Percentiles rank a stretch among this genome's conserved stretches.
Conservation (phyloP, 2,329 filamentous ascomycete species). For the Botrytis galanthina region DNA sequence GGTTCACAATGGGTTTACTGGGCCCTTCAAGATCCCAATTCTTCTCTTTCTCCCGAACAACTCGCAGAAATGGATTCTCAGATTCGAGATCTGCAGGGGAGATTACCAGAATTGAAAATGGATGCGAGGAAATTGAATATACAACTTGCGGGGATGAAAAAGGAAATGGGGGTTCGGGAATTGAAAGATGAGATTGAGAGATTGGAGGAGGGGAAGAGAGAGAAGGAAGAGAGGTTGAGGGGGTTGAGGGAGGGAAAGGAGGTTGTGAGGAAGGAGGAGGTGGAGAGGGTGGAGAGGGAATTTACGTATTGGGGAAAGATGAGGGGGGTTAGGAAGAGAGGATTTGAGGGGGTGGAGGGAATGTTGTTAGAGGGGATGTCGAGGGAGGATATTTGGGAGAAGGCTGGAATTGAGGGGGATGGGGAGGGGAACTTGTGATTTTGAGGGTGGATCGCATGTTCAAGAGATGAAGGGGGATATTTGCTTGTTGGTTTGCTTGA, state of each 20-base stretch:
- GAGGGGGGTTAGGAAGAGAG: conserved; percentile 35
- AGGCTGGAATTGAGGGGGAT: conserved; percentile 33
- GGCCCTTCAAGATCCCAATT: conserved; percentile 32
- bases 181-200: conserved; percentile 45
- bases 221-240: conserved; percentile 40
- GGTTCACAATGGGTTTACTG: conserved; percentile 40
- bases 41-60: conserved; percentile 41
- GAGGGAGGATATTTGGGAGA: conserved; percentile 49
- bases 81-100: conserved; percentile 46
- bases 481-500: background rate
- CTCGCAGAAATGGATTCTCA: conserved; percentile 5
- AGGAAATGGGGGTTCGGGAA: conserved; percentile 46
- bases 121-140: conserved; percentile 22
- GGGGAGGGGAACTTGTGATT: background rate
- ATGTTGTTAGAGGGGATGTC: conserved; percentile 47
- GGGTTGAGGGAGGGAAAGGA: conserved; percentile 42
- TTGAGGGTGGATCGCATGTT: background rate
- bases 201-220: conserved; percentile 43
- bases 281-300: conserved; percentile 45
- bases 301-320: conserved; percentile 45
- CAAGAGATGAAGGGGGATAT: background rate
- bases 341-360: conserved; percentile 39
- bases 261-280: conserved; percentile 48
- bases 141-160: conserved; percentile 43
- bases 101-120: conserved; percentile 42